Evolutionary conservation across 192 early-diverging fungal genomes (phyloP), one percentile per base, ranked within the genome.

Genomic region (Endogone sp.): DNA sequence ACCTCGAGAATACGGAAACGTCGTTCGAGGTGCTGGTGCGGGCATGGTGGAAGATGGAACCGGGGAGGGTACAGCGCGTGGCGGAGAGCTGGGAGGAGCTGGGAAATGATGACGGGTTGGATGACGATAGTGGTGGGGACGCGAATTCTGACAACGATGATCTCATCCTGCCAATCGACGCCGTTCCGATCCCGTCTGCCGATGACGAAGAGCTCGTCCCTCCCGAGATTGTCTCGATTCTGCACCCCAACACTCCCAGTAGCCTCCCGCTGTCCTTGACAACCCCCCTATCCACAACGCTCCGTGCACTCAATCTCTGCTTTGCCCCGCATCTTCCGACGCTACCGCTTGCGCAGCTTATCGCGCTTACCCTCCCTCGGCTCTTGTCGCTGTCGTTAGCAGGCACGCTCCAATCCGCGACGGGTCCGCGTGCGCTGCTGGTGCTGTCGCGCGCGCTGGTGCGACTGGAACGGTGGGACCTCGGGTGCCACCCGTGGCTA

Each of bases 271-370:
- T 57, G 24, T 2, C 23, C 0, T 49, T 67, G 3, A 57, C 44
- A 10, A 67, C 55, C 20, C 65, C 65, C 2, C 37, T 67, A 2
- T 54, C 65, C 3, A 26, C 25, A 3, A 28, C 28, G 25, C 55
- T 67, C 1, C 26, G 26, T 13, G 54, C 70, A 4, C 64, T 71
- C 8, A 64, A 71, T 37, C 32, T 71, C 29, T 71, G 62, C 3
- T 71, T 71, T 56, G 64, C 59, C 3, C 70, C 70, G 13, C 28
- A 63, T 24, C 57, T 71, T 11, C 70, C 70, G 4, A 44, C 63
- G 2, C 23, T 66, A 26, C 64, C 63, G 21, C 54, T 56, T 0
- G 27, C 64, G 11, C 30, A 65, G 16, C 64, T 71, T 10, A 55
- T 71, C 20, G 62, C 49, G n/a, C 37, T 65, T 0, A 71, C 70